Evolutionary conservation across 345 rosid species (phyloP), one percentile per base, ranked within the genome.

Genomic region (Combretum micranthum): DNA sequence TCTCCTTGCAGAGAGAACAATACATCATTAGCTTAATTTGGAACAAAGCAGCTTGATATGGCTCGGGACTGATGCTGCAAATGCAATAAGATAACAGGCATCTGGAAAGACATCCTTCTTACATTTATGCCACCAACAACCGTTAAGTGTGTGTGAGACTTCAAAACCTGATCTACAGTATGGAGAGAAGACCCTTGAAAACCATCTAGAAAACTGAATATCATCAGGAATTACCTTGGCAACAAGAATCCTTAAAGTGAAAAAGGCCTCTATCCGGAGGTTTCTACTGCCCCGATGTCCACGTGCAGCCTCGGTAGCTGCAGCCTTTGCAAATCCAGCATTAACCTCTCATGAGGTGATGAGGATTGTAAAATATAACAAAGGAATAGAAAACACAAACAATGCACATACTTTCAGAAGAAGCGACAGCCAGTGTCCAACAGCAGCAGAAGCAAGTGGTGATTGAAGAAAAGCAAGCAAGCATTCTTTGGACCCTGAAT

Each of bases 371-470:
- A 4, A 48, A 32, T 32, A 32, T 11, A 7, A 5, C 39, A 32
- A 37, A 19, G 14, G 32, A 64, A 63, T 15, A 53, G 13, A 42
- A 42, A 11, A 46, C 12, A 48, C 37, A 4, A 21, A 23, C 17
- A 44, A 17, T 52, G 20, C 46, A 44, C 53, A 47, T 78, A 92
- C 98, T 73, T 92, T 74, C 63, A 88, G 87, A 60, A 92, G 89
- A 72, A 86, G 86, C 14, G 98, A 92, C 16, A 92, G 82, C 97
- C 93, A 88, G 74, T 88, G 96, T 56, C 98, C 98, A 58, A 92
- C 82, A 67, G 91, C 95, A 62, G 84, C 77, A 8, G 77, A 73
- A 66, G 97, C 96, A 62, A 72, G 48, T 68, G 79, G 85, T 22
- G 96, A 84, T 73, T 79, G 96, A 62, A 93, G 80, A 85, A 84